Base-by-base conservation (phyloP, 2,329 filamentous ascomycete species). In the Neocucurbitaria cava region DNA sequence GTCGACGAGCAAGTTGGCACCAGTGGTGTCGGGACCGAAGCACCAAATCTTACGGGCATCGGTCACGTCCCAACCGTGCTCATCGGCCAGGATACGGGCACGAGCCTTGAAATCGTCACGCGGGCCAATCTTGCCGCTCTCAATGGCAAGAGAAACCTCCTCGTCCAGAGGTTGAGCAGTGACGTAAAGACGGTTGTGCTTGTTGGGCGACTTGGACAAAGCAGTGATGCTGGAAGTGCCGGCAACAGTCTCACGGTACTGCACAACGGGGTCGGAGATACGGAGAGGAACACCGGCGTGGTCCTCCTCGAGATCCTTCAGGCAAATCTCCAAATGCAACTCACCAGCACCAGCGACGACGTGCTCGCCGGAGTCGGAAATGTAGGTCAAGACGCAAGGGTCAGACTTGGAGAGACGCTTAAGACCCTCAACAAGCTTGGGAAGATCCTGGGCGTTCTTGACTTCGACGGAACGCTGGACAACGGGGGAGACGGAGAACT, bases 31-130 rank as follows among this genome's bases (percentile, higher is more conserved):
- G 74, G 95, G 95, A 82, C 95, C 95, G 84, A 99, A 99, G 80
- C 91, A 96, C 95, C 95, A 99, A 81, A 99, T 99, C 92, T 99
- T 99, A 84, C 96, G 92, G 82, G 95, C 95, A 81, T 99, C 95
- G 74, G 95, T 99, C 77, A 99, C 93, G 83, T 99, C 95, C 95
- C 95, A 99, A 79, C 92, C 94, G 85, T 91, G 90, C 76, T 99
- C 94, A 78, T 99, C 95, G 69, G 95, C 95, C 63, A 99, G 85
- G 78, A 96, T 78, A 88, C 95, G 94, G 78, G 94, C 95, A 85
- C 95, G 95, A 71, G 88, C 85, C 90, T 99, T 99, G 90, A 98
- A 92, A 85, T 99, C 95, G 80, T 99, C 95, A 86, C 94, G 92
- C 67, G 95, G 91, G 76, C 82, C 85, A 79, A 99, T 92, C 86